Evolutionary conservation across 129 eudicot genomes (phyloP).

Genomic region (Flaveria linearis): DNA sequence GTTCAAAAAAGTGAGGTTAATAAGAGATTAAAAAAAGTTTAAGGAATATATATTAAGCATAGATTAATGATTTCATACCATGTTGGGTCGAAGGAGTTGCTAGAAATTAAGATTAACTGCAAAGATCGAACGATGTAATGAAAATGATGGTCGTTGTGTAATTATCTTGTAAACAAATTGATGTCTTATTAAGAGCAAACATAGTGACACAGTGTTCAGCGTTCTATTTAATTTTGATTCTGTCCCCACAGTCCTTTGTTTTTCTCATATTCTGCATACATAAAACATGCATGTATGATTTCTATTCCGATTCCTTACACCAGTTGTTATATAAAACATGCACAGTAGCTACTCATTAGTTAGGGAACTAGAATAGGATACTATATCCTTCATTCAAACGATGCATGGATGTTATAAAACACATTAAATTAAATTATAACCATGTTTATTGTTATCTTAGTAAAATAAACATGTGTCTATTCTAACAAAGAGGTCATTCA

Average conservation of each 20-base stretch:
- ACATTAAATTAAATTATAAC: no score
- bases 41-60: neutral
- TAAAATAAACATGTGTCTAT: no score
- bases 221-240: neutral
- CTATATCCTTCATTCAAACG: no score
- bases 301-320: neutral
- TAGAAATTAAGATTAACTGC: neutral
- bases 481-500: constrained; percentile 8
- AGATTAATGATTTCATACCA: constrained; percentile 34
- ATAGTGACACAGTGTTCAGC: neutral
- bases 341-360: no score
- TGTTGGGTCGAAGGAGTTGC: constrained; percentile 17
- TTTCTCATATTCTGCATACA: neutral
- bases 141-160: neutral
- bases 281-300: neutral
- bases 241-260: neutral
- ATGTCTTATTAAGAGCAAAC: neutral
- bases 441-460: no score
- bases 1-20: neutral
- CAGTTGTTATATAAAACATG: neutral
- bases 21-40: neutral
- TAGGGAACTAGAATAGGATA: no score
- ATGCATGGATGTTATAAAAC: no score
- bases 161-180: neutral
- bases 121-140: neutral